These are phyloP conservation scores for Corynascus novoguineensis DNA, from an alignment of 495 filamentous ascomycete genomes.

Conservation along the genomic window DNA sequence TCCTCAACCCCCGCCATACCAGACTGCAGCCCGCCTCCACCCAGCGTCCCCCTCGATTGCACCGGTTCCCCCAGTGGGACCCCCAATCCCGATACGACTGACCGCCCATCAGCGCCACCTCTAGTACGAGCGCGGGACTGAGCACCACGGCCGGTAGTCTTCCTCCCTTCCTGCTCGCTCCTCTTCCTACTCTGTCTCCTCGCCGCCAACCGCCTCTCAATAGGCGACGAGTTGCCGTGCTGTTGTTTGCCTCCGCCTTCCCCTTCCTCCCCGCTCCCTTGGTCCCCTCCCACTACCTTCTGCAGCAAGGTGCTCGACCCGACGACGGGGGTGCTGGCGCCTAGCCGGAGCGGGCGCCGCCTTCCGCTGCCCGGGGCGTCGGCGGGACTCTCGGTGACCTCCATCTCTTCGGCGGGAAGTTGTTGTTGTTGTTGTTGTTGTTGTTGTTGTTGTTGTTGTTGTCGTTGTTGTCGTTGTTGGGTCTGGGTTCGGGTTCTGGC, in stretches of 20 bases:
- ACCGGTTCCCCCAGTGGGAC: conserved; percentile 5
- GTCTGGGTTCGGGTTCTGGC: neutral
- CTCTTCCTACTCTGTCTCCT: conserved; percentile 13
- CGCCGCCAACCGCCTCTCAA: conserved; percentile 31
- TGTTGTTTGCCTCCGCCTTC: neutral
- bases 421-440: neutral
- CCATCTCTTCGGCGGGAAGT: conserved; percentile 17
- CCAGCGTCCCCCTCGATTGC: conserved; percentile 10
- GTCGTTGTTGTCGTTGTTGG: neutral
- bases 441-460: neutral
- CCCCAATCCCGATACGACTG: neutral
- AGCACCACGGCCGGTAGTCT: neutral
- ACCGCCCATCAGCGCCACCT: neutral
- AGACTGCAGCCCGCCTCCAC: neutral
- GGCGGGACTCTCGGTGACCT: conserved; percentile 45
- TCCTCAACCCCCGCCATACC: conserved; percentile 15
- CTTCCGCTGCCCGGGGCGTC: conserved; percentile 44
- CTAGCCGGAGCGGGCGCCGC: conserved; percentile 29
- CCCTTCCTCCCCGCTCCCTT: conserved; percentile 11
- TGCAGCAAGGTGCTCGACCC: conserved; percentile 31
- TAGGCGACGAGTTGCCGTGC: conserved; percentile 39
- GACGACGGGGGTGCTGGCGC: conserved; percentile 20
- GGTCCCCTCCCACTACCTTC: conserved; percentile 25
- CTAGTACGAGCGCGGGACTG: neutral
- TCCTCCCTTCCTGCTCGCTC: neutral